These are phyloP conservation scores for Penicillium samsonianum DNA, from an alignment of 495 filamentous ascomycete species.

Conservation along the genomic window DNA sequence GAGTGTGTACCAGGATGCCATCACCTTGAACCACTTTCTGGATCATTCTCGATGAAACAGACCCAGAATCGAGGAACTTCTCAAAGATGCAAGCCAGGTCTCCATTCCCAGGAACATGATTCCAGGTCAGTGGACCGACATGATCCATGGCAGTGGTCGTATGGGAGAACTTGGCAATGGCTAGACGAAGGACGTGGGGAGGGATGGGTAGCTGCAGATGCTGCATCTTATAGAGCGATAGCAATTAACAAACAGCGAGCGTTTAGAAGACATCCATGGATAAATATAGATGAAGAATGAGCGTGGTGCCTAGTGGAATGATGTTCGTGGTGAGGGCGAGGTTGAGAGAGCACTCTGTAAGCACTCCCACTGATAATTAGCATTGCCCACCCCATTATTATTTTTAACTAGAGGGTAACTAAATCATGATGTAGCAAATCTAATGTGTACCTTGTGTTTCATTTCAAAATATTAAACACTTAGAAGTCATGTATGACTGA, in stretches of 20 bases:
- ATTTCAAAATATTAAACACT: not conserved
- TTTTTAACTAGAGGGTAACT: not conserved
- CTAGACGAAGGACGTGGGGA: constrained; percentile 28
- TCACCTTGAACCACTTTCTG: constrained; percentile 32
- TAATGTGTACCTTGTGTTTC: not conserved
- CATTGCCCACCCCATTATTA: not conserved
- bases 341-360: not conserved
- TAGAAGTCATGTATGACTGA: not conserved
- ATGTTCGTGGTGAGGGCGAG: not conserved
- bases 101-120: constrained; percentile 37
- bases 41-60: constrained; percentile 15
- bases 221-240: not conserved
- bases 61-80: constrained; percentile 4
- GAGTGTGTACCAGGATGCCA: constrained; percentile 32
- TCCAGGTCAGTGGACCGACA: constrained; percentile 40
- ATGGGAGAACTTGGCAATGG: constrained; percentile 47
- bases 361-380: not conserved
- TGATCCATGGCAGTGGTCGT: constrained; percentile 36
- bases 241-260: not conserved
- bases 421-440: not conserved
- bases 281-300: not conserved
- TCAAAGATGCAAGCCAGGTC: constrained; percentile 37
- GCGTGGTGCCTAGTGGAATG: not conserved
- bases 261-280: not conserved
- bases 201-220: constrained; percentile 3